These are phyloP conservation scores for Durusdinium trenchii DNA, from an alignment of 73 alveolate genomes.

Conservation along the genomic window DNA sequence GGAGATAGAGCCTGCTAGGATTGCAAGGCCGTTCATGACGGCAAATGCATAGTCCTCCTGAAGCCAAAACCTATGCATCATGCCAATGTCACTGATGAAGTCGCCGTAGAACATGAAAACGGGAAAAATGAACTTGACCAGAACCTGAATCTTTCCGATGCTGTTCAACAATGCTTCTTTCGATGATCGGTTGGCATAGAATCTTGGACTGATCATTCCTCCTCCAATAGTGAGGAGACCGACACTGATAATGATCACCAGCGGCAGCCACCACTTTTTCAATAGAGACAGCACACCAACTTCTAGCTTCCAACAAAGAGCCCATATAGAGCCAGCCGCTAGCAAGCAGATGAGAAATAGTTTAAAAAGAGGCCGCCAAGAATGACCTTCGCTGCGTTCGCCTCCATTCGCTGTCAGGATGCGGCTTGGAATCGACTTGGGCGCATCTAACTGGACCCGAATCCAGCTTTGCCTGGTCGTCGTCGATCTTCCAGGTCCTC, in stretches of 20 bases:
- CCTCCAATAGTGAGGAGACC: neutral
- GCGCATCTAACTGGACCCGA: neutral
- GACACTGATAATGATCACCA: neutral
- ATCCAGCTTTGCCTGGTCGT: neutral
- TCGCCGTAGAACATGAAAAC: slow-evolving; percentile 13
- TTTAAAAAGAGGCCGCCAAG: neutral
- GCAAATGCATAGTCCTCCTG: neutral
- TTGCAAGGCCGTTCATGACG: neutral
- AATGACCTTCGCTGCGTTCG: neutral
- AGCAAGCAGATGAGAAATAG: neutral
- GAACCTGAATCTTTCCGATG: neutral
- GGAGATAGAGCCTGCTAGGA: slow-evolving; percentile 8
- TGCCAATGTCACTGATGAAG: neutral
- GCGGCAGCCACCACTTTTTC: neutral
- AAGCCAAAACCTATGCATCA: neutral
- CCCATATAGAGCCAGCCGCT: neutral
- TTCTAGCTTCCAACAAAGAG: neutral
- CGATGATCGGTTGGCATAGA: slow-evolving; percentile 1
- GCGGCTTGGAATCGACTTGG: neutral
- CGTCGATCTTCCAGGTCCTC: no score
- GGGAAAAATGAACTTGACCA: neutral
- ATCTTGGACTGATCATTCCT: neutral
- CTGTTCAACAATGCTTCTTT: neutral
- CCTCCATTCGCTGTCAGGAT: no score
- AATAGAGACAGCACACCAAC: neutral